Base-by-base conservation (phyloP, 306 rosid genomes). In the Abrus precatorius region DNA sequence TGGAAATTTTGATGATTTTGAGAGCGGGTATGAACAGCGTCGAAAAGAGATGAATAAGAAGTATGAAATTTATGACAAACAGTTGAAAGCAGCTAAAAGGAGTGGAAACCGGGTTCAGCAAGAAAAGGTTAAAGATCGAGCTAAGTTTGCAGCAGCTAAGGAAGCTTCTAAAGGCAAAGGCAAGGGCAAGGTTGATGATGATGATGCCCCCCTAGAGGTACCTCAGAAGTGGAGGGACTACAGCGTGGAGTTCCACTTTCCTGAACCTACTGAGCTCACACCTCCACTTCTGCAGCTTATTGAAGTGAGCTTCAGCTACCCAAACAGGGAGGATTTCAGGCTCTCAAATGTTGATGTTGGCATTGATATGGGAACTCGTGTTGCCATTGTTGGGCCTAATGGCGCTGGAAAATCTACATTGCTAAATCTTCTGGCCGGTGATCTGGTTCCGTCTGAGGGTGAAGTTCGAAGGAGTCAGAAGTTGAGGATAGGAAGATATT, bases 21-120 rank as follows among this genome's bases (percentile, higher is more conserved):
- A 92, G 81, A 90, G 80, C 9, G 97, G 93, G 29, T 92, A 90
- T 56, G 97, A 92, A 64, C 95, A 92, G 82, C 95, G 92, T 56
- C 90, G 92, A 49, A 92, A 91, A 80, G 95, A 92, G 87, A 81
- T 86, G 86, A 92, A 90, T 78, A 92, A 92, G 84, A 86, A 89
- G 83, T 92, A 59, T 80, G 95, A 91, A 59, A 80, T 72, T 60
- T 89, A 87, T 54, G 95, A 87, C 76, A 89, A 89, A 84, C 88
- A 89, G 81, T 54, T 85, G 56, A 89, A 74, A 87, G 93, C 93
- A 36, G 91, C 95, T 50, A 87, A 84, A 83, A 85, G 95, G 82
- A 87, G 85, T 11, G 91, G 95, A 52, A 89, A 20, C 72, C 82
- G 89, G 27, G 91, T 78, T 30, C 92, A 91, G 70, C 97, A 86